phyloP scores from a whole-genome alignment of 164 flowering plant genomes.

The Annona cherimola region DNA sequence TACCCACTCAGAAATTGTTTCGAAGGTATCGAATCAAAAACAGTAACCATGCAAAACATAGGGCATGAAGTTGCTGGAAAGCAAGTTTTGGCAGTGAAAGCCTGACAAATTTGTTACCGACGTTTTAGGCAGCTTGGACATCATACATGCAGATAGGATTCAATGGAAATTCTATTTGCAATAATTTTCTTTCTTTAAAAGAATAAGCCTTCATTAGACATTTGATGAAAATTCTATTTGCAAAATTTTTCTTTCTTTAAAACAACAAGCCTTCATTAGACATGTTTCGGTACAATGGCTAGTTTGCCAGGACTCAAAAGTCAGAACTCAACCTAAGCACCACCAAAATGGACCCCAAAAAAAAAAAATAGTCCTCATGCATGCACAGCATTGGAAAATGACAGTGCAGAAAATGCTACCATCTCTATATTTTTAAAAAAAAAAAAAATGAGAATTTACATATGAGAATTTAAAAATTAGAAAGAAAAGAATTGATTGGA shows the following conservation, averaged over 20 bases:
- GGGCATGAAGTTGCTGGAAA: too few relatives aligned
- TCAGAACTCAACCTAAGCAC: not conserved
- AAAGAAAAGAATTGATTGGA: not conserved
- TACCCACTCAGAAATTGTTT: too few relatives aligned
- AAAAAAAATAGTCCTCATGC: constrained; percentile 4
- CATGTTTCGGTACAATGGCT: not conserved
- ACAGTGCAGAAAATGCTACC: not conserved
- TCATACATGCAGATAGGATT: too few relatives aligned
- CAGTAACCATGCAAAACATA: too few relatives aligned
- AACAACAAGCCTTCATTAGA: not conserved
- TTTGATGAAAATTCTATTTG: not conserved
- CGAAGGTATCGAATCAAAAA: too few relatives aligned
- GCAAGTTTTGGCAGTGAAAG: too few relatives aligned
- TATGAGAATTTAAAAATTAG: not conserved
- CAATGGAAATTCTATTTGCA: not conserved
- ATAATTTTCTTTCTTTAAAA: not conserved
- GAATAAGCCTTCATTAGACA: not conserved
- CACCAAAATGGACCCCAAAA: not conserved
- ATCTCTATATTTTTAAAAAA: not conserved
- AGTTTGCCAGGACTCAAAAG: not conserved
- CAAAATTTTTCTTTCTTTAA: not conserved
- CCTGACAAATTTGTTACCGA: too few relatives aligned
- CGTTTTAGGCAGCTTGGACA: too few relatives aligned
- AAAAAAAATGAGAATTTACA: too few relatives aligned
- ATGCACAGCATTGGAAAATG: constrained; percentile 11